Percentiles rank a stretch among this genome's conserved stretches.
Conservation (phyloP, 73 alveolate species). For the Tetrahymena borealis region DNA sequence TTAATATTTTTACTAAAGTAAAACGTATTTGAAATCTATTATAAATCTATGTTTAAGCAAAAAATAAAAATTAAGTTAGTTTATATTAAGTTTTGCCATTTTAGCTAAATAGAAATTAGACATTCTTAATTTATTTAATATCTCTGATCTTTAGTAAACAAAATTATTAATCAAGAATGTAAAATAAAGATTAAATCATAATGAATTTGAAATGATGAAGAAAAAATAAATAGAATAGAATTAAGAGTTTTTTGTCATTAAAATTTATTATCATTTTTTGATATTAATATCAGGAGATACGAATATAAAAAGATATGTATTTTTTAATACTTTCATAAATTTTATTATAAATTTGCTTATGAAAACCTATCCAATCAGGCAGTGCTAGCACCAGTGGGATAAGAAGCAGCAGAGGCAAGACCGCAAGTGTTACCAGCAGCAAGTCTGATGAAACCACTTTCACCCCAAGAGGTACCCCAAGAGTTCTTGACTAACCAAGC, state of each 20-base stretch:
- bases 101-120: too few species aligned
- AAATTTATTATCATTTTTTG: neutral
- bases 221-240: neutral
- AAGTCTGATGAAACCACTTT: slow-evolving; percentile 38
- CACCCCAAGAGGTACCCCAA: slow-evolving; percentile 59
- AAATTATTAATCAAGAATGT: too few species aligned
- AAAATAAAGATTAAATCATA: too few species aligned
- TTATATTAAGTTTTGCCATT: too few species aligned
- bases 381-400: too few species aligned
- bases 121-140: too few species aligned
- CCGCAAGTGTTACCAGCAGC: slow-evolving; percentile 46
- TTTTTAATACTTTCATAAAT: neutral
- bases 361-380: neutral
- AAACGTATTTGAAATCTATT: too few species aligned
- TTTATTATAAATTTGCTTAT: neutral
- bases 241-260: neutral
- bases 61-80: too few species aligned
- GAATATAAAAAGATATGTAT: neutral
- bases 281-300: neutral
- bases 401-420: neutral
- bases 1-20: too few species aligned
- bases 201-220: neutral
- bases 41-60: too few species aligned
- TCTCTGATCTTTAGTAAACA: too few species aligned
- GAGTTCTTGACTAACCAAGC: slow-evolving; percentile 46